Evolutionary conservation across 2,329 filamentous ascomycete genomes (phyloP), one percentile per base, ranked within the genome.

Genomic region (Aspergillus sp.): DNA sequence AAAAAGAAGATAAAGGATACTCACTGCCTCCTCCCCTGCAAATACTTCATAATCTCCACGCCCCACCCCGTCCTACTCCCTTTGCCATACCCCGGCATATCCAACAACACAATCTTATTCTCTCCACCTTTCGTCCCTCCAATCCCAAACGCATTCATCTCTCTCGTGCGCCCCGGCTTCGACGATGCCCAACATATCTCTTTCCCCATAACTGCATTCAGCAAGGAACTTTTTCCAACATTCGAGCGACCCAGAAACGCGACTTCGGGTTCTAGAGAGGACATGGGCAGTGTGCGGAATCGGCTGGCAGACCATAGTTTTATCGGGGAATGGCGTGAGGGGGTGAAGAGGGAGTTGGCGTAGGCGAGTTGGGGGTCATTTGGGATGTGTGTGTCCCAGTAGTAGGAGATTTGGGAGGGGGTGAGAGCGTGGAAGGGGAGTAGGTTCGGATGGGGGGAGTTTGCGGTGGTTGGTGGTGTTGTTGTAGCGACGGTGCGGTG

Each of bases 41-140:
- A 63, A 66, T 85, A 87, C 62, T 85, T 86, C 70, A 86, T 73
- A 50, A 86, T 84, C 63, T 86, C 80, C 20, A 65, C 60, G 0
- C 84, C 84, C 83, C 84, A 87, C 56, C 80, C 78, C 7, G 72
- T 64, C 30, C 76, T 67, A 58, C 79, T 82, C 1, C 77, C 82
- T 48, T 79, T 75, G 3, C 84, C 84, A 59, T 88, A 88, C 0
- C 84, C 84, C 1, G 84, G 85, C 78, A 85, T 85, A 63, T 88
- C 84, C 17, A 88, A 71, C 30, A 88, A 73, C 0, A 83, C 75
- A 23, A 85, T 60, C 53, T 71, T 75, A 15, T 65, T 62, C 49
- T 71, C 62, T 45, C 70, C 67, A 7, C 63, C 65, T 46, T 66
- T 74, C 42, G 63, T 68, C n/a, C 71, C 69, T n/a, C 80, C 74